Evolutionary conservation across 805 yeast species (phyloP), one percentile per base, ranked within the genome.

Genomic region (Maudiozyma serrabonitensis): DNA sequence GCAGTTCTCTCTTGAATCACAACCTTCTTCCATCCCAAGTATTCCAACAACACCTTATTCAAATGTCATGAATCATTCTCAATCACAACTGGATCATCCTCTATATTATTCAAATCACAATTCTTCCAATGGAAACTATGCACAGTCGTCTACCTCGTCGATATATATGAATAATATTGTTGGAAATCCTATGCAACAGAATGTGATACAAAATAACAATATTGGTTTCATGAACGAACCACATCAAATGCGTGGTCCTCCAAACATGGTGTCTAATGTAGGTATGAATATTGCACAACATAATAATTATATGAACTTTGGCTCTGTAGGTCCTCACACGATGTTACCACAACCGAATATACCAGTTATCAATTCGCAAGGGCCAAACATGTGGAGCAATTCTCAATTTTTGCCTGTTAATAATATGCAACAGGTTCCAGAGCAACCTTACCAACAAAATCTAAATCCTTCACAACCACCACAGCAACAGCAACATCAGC

Each of bases 401-500:
- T 28, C 32, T 6, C 32, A 28, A 28, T 28, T 28, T 9, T 28
- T 28, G 6, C 32, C 32, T 11, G 12, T 9, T 28, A 13, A 35
- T 15, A 35, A 35, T 41, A 35, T 15, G 18, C 38, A 15, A 9
- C 18, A 35, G 8, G 21, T 44, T 21, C 34, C 41, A 23, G 15
- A n/a, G 6, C 34, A 9, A 15, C 19, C 26, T 16, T 38, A 4
- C 13, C 37, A 26, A 16, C 32, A 41, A 6, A 15, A 41, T n/a
- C 32, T 21, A 9, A 26, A 23, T 6, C 47, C 37, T 23, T 41
- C 21, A 38, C 37, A 38, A 18, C 18, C 16, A 5, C 46, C 32
- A 42, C 46, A 41, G 35, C 43, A 26, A 26, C 43, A 45, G 28
- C 47, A 37, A 25, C 41, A 34, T 2, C 46, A 35, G 25, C 45